Evolutionary conservation across 495 filamentous ascomycete species (phyloP).

Genomic region (Aspergillus asperescens): DNA sequence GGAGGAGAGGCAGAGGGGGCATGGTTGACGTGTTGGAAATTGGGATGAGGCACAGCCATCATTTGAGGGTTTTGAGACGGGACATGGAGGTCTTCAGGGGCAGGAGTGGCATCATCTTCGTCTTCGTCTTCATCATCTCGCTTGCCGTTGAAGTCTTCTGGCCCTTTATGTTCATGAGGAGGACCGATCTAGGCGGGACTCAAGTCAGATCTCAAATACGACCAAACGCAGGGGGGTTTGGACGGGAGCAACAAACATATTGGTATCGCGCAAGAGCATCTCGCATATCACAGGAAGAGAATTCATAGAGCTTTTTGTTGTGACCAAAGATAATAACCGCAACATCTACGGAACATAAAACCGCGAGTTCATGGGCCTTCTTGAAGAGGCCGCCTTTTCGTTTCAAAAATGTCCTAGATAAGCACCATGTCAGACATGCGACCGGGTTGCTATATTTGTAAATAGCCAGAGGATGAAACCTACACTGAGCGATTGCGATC

Average conservation of each 20-base stretch:
- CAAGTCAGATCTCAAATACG: conserved; percentile 1
- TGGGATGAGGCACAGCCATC: conserved; percentile 68
- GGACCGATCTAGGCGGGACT: conserved; percentile 64
- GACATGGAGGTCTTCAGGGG: conserved; percentile 55
- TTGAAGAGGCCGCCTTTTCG: conserved; percentile 98
- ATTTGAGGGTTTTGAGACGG: conserved; percentile 44
- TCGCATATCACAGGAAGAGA: conserved; percentile 88
- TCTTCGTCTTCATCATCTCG: conserved; percentile 84
- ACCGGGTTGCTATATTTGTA: background rate
- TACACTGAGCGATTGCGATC: conserved; percentile 98
- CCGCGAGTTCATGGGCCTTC: conserved; percentile 97
- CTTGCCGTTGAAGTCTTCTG: conserved; percentile 83
- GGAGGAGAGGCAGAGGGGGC: conserved; percentile 89
- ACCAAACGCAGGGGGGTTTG: background rate
- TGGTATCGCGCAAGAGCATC: conserved; percentile 81
- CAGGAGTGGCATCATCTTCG: conserved; percentile 58
- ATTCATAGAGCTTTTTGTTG: conserved; percentile 98
- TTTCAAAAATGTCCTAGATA: conserved; percentile 84
- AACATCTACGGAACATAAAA: conserved; percentile 96
- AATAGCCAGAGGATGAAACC: conserved; percentile 35
- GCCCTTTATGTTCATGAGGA: conserved; percentile 94
- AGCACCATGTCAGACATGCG: background rate
- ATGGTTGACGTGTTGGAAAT: conserved; percentile 74
- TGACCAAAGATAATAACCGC: conserved; percentile 97
- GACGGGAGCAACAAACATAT: conserved; percentile 59